Evolutionary conservation across 2,329 filamentous ascomycete species (phyloP), one percentile per base, ranked within the genome.

Genomic region (Gliomastix tumulicola): DNA sequence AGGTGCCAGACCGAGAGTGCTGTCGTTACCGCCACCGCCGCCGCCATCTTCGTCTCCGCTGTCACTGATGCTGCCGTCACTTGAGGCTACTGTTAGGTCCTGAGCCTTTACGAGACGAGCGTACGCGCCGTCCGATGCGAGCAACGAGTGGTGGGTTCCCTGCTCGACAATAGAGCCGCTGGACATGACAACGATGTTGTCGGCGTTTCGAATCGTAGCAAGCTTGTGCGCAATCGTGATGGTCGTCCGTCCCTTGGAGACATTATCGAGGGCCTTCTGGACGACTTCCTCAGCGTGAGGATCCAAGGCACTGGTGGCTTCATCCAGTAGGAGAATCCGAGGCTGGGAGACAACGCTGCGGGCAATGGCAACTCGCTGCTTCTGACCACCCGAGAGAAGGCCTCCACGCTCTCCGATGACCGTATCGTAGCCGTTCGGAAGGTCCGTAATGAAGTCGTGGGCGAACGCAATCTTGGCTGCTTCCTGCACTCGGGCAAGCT

Each of bases 341-440:
- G 56, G 56, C 36, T 58, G 46, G 13, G 53, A 55, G 18, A 60
- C 49, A 36, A 60, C 52, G 32, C 53, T 55, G 15, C 56, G 49
- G 10, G 53, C 54, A 59, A 97, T 96, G 11, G 90, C 88, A 53
- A 97, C 92, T 48, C 92, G 85, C 62, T 97, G 92, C 60, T 96
- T 95, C 62, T 98, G 92, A 25, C 92, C 92, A 56, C 92, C 92
- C 37, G 87, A 94, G 7, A 98, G 41, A 30, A 79, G 73, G 27
- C 76, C 72, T 3, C 79, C 80, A 10, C 70, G 68, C 45, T 82
- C 74, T 6, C 80, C 80, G 7, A 83, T 74, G 7, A 66, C 59
- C 0, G 79, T 80, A 3, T 72, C 63, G 45, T 64, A 63, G 5
- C 56, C 72, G 39, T 61, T 42, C 2, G 71, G 69, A 0, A 75